Evolutionary conservation across 768 basidiomycete species (phyloP).

Genomic region (Pulveroboletus sp.): DNA sequence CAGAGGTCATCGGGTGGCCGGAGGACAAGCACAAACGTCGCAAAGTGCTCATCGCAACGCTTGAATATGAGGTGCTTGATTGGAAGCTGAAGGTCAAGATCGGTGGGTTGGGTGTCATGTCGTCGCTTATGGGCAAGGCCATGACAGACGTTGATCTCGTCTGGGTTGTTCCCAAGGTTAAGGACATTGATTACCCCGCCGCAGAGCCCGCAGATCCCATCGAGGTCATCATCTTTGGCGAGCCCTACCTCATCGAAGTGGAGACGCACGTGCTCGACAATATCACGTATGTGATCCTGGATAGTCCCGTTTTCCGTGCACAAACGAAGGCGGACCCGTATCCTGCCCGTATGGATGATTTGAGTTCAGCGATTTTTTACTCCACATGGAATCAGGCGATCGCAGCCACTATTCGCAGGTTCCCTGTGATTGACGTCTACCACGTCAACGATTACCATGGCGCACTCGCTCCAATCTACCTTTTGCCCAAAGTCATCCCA

Average conservation of each 20-base stretch:
- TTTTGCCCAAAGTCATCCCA: slow-evolving; percentile 87
- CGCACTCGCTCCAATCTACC: slow-evolving; percentile 84
- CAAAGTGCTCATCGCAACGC: slow-evolving; percentile 85
- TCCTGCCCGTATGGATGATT: slow-evolving; percentile 94
- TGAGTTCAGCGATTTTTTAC: slow-evolving; percentile 95
- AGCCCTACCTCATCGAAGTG: slow-evolving; percentile 92
- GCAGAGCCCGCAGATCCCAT: slow-evolving; percentile 92
- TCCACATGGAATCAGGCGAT: slow-evolving; percentile 98
- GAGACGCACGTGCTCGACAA: slow-evolving; percentile 92
- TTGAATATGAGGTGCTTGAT: slow-evolving; percentile 95
- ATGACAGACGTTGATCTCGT: slow-evolving; percentile 95
- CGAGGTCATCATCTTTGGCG: slow-evolving; percentile 94
- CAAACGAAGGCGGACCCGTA: slow-evolving; percentile 96
- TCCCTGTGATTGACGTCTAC: slow-evolving; percentile 87
- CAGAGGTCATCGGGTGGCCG: slow-evolving; percentile 94
- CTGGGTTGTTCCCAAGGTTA: slow-evolving; percentile 94
- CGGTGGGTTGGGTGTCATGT: slow-evolving; percentile 97
- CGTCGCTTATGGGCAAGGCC: slow-evolving; percentile 94
- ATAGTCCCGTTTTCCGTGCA: slow-evolving; percentile 93
- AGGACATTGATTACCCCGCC: slow-evolving; percentile 87
- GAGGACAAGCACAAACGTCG: slow-evolving; percentile 88
- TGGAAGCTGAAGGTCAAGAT: slow-evolving; percentile 99
- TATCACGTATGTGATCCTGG: slow-evolving; percentile 91
- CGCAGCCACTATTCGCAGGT: slow-evolving; percentile 82
- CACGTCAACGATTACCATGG: slow-evolving; percentile 96